phyloP scores from a whole-genome alignment of 345 rosid genomes.

The Sisymbrium irio region DNA sequence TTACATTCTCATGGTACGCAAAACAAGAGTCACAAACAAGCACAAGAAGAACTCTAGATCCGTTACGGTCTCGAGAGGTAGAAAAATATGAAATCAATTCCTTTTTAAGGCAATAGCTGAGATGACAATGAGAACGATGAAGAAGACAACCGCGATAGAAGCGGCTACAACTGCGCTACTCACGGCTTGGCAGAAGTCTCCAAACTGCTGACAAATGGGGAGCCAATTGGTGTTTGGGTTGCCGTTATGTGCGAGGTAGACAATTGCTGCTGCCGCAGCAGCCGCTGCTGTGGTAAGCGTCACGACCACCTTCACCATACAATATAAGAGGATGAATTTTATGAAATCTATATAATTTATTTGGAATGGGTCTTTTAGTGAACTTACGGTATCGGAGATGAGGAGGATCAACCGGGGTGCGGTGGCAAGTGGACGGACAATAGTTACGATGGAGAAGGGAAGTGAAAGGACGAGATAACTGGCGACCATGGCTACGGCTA shows the following conservation, averaged over 20 bases:
- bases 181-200: slow-evolving; percentile 63
- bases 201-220: slow-evolving; percentile 73
- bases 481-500: slow-evolving; percentile 56
- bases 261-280: slow-evolving; percentile 54
- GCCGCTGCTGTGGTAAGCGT: slow-evolving; percentile 65
- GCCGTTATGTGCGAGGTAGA: slow-evolving; percentile 81
- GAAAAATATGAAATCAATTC: slow-evolving; percentile 11
- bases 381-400: slow-evolving; percentile 56
- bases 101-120: slow-evolving; percentile 60
- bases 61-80: neutral
- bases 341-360: neutral
- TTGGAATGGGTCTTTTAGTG: neutral
- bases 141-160: slow-evolving; percentile 43
- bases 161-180: slow-evolving; percentile 80
- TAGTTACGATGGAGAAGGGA: slow-evolving; percentile 68
- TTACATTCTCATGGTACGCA: neutral
- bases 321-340: neutral
- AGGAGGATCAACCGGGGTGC: slow-evolving; percentile 60
- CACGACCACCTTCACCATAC: slow-evolving; percentile 47
- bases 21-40: slow-evolving; percentile 21
- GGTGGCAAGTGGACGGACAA: slow-evolving; percentile 61
- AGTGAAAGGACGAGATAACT: slow-evolving; percentile 78
- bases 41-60: neutral
- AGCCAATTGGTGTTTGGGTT: slow-evolving; percentile 78
- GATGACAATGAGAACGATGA: slow-evolving; percentile 48